Evolutionary conservation across 306 rosid genomes (phyloP).

Genomic region (Albizia julibrissin): DNA sequence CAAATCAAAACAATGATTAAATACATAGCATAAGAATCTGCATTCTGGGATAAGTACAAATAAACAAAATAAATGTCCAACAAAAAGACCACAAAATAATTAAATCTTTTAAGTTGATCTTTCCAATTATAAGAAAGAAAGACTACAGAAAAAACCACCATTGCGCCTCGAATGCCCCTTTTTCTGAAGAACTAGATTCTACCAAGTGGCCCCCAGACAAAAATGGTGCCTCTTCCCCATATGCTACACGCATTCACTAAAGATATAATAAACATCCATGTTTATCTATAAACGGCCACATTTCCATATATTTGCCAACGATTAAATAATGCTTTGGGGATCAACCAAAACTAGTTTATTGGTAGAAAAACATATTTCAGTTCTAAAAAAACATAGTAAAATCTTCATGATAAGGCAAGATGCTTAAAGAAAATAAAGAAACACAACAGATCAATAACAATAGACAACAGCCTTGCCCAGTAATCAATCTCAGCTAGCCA

Average conservation of each 20-base stretch:
- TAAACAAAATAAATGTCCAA: background rate
- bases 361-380: background rate
- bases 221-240: background rate
- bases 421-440: background rate
- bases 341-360: background rate
- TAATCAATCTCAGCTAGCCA: background rate
- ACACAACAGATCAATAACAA: background rate
- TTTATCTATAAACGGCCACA: background rate
- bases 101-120: conserved; percentile 1
- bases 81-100: background rate
- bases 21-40: conserved; percentile 7
- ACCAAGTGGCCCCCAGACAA: background rate
- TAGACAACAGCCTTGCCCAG: background rate
- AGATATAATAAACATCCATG: background rate
- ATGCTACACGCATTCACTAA: background rate
- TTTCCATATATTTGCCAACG: background rate
- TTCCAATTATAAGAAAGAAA: background rate
- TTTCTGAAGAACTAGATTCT: background rate
- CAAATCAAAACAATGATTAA: conserved; percentile 14
- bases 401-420: background rate
- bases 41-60: background rate
- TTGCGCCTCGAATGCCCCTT: background rate
- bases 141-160: background rate
- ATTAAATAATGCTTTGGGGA: background rate
- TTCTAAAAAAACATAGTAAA: background rate